phyloP scores from a whole-genome alignment of 352 stramenopile species.

The Globisporangium spiculum region DNA sequence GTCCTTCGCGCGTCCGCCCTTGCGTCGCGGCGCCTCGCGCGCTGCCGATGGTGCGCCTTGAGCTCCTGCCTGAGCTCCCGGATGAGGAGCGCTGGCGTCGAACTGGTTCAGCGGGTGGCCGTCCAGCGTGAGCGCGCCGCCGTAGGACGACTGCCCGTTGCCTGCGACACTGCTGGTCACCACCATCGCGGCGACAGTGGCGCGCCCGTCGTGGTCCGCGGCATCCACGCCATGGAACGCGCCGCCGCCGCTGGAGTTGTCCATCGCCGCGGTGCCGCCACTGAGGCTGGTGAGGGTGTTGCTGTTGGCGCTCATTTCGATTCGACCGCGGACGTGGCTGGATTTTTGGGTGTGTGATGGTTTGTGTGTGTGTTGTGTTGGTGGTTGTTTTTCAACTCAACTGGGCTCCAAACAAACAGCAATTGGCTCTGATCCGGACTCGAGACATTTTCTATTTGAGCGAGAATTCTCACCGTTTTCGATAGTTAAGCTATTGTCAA shows the following conservation, averaged over 20 bases:
- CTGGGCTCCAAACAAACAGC: too few species aligned
- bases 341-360: slow-evolving; percentile 1
- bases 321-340: neutral
- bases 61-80: neutral
- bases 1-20: slow-evolving; percentile 49
- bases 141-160: neutral
- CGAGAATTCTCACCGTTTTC: too few species aligned
- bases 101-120: slow-evolving; percentile 14
- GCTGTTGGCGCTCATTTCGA: neutral
- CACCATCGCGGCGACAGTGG: neutral
- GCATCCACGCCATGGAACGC: slow-evolving; percentile 3
- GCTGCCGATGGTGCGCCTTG: neutral
- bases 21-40: slow-evolving; percentile 28
- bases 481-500: too few species aligned
- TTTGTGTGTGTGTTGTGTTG: neutral
- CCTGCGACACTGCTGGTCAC: neutral
- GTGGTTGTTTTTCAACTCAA: too few species aligned
- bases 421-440: too few species aligned
- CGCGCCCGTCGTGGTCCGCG: slow-evolving; percentile 10
- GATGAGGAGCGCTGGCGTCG: neutral
- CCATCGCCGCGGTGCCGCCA: neutral
- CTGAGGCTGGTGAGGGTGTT: neutral
- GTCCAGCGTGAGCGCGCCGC: slow-evolving; percentile 4
- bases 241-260: neutral
- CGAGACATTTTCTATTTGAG: too few species aligned